A percentile compares a stretch with the other conserved stretches of the same genome.
Conservation (phyloP, 805 yeast species). For the Zygoascus flipseniorum region DNA sequence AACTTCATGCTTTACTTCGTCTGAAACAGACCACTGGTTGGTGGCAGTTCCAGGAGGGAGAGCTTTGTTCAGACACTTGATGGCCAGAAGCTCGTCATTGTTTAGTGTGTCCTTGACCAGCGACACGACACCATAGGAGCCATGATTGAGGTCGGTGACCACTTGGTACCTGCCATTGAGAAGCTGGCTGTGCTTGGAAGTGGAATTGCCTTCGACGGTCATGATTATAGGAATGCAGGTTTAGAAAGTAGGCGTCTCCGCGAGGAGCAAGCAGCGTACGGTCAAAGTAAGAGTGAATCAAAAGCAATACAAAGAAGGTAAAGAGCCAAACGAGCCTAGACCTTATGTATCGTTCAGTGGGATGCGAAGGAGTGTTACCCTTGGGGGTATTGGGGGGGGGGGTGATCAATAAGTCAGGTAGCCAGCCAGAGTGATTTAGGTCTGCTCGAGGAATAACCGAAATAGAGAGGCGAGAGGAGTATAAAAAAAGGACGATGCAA, state of each 20-base stretch:
- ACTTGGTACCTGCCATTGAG: constrained; percentile 57
- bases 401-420: no score
- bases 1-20: constrained; percentile 43
- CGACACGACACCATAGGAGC: constrained; percentile 88
- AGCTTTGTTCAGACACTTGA: constrained; percentile 52
- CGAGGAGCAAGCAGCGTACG: no score
- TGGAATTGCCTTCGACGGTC: neutral
- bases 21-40: neutral
- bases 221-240: neutral
- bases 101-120: constrained; percentile 61
- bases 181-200: neutral
- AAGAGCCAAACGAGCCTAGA: no score
- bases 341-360: no score
- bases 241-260: neutral
- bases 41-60: neutral
- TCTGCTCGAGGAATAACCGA: no score
- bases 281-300: no score
- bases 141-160: constrained; percentile 62
- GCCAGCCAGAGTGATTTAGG: no score
- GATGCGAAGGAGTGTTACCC: no score
- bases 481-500: neutral
- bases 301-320: no score
- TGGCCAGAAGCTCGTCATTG: constrained; percentile 58
- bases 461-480: neutral
- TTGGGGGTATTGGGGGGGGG: no score